phyloP scores from a whole-genome alignment of 495 filamentous ascomycete genomes.

The Bombardia bombarda region DNA sequence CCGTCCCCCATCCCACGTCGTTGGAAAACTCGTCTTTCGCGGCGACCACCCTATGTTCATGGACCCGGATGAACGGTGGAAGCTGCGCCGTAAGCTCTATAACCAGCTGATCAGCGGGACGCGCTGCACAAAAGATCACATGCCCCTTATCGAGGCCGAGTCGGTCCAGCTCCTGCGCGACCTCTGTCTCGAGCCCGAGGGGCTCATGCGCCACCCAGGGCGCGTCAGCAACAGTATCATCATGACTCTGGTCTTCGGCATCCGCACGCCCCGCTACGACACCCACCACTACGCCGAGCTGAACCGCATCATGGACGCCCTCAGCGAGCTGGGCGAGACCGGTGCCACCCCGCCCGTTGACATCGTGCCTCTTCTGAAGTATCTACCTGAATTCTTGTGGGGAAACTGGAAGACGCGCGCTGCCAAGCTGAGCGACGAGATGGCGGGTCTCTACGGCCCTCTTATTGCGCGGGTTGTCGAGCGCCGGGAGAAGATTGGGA shows the following conservation, averaged over 20 bases:
- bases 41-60: slow-evolving; percentile 39
- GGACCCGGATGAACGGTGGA: slow-evolving; percentile 33
- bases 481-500: slow-evolving; percentile 9
- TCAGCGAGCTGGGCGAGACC: slow-evolving; percentile 37
- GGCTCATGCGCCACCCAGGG: slow-evolving; percentile 39
- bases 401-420: slow-evolving; percentile 33
- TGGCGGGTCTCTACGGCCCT: slow-evolving; percentile 32
- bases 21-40: slow-evolving; percentile 23
- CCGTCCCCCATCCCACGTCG: slow-evolving; percentile 38
- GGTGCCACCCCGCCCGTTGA: slow-evolving; percentile 47
- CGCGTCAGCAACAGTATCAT: slow-evolving; percentile 39
- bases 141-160: slow-evolving; percentile 37
- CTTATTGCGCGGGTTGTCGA: slow-evolving; percentile 14
- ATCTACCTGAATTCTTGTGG: slow-evolving; percentile 33
- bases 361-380: slow-evolving; percentile 35
- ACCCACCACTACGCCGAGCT: slow-evolving; percentile 29
- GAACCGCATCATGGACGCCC: slow-evolving; percentile 39
- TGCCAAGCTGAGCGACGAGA: slow-evolving; percentile 26
- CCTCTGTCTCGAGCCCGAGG: slow-evolving; percentile 27
- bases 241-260: slow-evolving; percentile 31
- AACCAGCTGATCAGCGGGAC: slow-evolving; percentile 32
- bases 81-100: slow-evolving; percentile 33
- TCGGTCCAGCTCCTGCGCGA: slow-evolving; percentile 38
- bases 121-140: slow-evolving; percentile 35
- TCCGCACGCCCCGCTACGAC: slow-evolving; percentile 24